These are phyloP conservation scores for Jacaranda mimosifolia DNA, from an alignment of 257 asterid genomes.

Conservation along the genomic window DNA sequence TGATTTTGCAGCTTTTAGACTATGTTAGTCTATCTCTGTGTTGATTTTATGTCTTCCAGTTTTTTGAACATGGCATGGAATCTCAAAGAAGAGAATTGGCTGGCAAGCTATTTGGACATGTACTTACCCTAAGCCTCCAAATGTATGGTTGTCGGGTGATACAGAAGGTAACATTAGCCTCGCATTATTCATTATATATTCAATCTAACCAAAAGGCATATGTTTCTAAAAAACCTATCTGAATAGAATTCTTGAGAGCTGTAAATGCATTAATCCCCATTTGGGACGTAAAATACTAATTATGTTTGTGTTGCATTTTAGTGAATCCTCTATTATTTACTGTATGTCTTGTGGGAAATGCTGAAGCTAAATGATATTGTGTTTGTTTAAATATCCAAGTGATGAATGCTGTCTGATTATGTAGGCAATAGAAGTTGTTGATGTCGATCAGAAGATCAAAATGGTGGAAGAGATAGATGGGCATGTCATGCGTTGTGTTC, in stretches of 20 bases:
- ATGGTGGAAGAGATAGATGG: slow-evolving; percentile 97
- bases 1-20: slow-evolving; percentile 16
- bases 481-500: slow-evolving; percentile 92
- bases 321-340: background rate
- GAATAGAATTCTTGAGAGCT: slow-evolving; percentile 11
- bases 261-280: background rate
- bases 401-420: slow-evolving; percentile 22
- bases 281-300: background rate
- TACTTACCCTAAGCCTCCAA: slow-evolving; percentile 89
- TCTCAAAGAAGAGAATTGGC: slow-evolving; percentile 88
- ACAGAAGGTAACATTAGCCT: slow-evolving; percentile 73
- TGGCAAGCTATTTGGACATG: slow-evolving; percentile 85
- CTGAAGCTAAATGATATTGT: slow-evolving; percentile 11
- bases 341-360: background rate
- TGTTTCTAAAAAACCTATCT: slow-evolving; percentile 12
- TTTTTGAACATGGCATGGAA: slow-evolving; percentile 94
- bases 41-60: slow-evolving; percentile 54
- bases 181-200: background rate
- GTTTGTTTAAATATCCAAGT: slow-evolving; percentile 25
- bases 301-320: background rate
- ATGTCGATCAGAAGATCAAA: slow-evolving; percentile 86
- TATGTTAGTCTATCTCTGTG: background rate
- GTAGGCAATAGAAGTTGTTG: slow-evolving; percentile 96
- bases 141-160: slow-evolving; percentile 99
- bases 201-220: background rate